These are phyloP conservation scores for Bryum argenteum DNA, from an alignment of 225 moss, liverwort and hornwort genomes.

Conservation along the genomic window DNA sequence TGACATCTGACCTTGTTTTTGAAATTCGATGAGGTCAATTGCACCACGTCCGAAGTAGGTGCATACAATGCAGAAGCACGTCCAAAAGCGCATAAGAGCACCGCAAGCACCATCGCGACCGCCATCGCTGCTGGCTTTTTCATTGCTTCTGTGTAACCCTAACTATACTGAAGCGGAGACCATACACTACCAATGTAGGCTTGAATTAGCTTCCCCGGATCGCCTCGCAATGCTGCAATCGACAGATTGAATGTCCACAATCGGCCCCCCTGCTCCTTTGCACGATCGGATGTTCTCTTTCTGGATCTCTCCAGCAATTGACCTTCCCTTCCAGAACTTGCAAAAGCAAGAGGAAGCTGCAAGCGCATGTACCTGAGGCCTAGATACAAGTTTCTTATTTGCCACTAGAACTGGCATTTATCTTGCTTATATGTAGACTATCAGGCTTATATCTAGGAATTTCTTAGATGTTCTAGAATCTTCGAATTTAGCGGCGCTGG, in stretches of 20 bases:
- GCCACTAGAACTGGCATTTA: too few relatives aligned
- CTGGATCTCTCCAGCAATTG: background rate
- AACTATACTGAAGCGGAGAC: constrained; percentile 21
- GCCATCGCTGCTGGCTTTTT: constrained; percentile 32
- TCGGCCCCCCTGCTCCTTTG: background rate
- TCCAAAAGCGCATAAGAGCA: constrained; percentile 43
- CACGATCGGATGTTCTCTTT: background rate
- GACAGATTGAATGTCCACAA: background rate
- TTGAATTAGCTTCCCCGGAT: constrained; percentile 11
- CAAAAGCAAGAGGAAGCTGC: background rate
- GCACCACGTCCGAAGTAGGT: constrained; percentile 77
- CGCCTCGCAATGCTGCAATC: background rate
- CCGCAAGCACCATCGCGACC: constrained; percentile 41
- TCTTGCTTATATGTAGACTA: background rate
- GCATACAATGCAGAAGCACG: constrained; percentile 64
- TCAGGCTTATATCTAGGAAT: fast-evolving
- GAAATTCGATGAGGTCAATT: constrained; percentile 84
- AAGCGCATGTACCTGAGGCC: fast-evolving
- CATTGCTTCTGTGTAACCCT: constrained; percentile 44
- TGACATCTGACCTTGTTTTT: constrained; percentile 65
- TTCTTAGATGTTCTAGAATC: fast-evolving
- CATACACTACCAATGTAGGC: constrained; percentile 29
- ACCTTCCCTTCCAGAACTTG: constrained; percentile 2
- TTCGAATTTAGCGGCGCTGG: fast-evolving
- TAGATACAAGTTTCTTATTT: background rate